Evolutionary conservation across 169 alveolate genomes (phyloP).

Genomic region (Plasmodium cynomolgi): DNA sequence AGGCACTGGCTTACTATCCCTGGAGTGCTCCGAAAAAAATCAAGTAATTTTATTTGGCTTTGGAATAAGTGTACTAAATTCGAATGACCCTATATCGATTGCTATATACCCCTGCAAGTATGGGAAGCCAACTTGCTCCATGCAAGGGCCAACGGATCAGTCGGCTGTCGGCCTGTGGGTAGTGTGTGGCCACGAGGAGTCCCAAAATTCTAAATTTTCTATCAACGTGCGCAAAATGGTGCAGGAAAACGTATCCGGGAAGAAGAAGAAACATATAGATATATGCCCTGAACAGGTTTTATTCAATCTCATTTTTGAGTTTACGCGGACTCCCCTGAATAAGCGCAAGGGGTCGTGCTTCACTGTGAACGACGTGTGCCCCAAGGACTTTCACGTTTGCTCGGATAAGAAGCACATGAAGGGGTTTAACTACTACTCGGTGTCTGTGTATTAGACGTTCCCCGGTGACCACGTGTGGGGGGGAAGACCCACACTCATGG

Average conservation of each 20-base stretch:
- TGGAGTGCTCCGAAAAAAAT: conserved; percentile 59
- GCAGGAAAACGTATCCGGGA: conserved; percentile 59
- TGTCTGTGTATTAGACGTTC: conserved; percentile 48
- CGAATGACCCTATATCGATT: conserved; percentile 58
- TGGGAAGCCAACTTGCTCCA: conserved; percentile 66
- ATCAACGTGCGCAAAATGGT: conserved; percentile 35
- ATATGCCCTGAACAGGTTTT: conserved; percentile 31
- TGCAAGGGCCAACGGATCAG: conserved; percentile 66
- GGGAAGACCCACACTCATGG: neutral
- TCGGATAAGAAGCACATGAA: conserved; percentile 32
- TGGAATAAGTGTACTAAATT: conserved; percentile 69
- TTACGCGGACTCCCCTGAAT: conserved; percentile 29
- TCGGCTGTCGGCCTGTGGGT: conserved; percentile 69
- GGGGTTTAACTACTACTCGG: conserved; percentile 40
- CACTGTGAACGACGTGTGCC: conserved; percentile 34
- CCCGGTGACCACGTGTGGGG: neutral
- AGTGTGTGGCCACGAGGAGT: conserved; percentile 75
- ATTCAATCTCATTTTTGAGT: conserved; percentile 54
- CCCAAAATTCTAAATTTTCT: conserved; percentile 45
- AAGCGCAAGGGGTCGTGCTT: conserved; percentile 48
- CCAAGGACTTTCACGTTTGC: conserved; percentile 48
- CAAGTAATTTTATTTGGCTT: conserved; percentile 61
- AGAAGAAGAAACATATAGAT: conserved; percentile 42
- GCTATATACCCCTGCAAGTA: conserved; percentile 63
- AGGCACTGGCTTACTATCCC: conserved; percentile 59